A percentile compares a stretch with the other conserved stretches of the same genome.
Conservation (phyloP, 2,329 filamentous ascomycete species). For the Aspergillus pseudoterreus region DNA sequence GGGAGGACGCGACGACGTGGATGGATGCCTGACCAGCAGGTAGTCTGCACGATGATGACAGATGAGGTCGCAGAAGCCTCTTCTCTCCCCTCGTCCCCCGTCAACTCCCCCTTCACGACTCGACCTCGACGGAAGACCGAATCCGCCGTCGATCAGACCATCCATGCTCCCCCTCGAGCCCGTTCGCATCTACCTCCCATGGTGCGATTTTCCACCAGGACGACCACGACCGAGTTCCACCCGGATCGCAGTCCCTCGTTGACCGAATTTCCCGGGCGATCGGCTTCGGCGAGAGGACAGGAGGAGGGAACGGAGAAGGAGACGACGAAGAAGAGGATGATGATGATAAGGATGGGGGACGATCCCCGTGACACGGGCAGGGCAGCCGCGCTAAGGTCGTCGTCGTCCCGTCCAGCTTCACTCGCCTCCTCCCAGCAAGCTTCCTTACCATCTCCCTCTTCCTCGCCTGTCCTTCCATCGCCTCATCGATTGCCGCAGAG, state of each 20-base stretch:
- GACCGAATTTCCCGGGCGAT: constrained; percentile 4
- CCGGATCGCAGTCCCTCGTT: background rate
- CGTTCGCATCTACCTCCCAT: background rate
- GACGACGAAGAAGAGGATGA: background rate
- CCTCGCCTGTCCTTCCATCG: constrained; percentile 34
- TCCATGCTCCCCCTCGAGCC: constrained; percentile 11
- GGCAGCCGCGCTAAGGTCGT: constrained; percentile 22
- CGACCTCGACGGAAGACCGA: constrained; percentile 18
- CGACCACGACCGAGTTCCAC: background rate
- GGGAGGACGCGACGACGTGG: background rate
- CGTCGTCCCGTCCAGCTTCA: constrained; percentile 15
- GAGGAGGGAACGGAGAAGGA: constrained; percentile 1
- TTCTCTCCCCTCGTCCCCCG: constrained; percentile 3
- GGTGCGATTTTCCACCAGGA: background rate
- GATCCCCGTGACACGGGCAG: constrained; percentile 28
- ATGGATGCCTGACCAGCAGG: background rate
- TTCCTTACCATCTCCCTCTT: constrained; percentile 21
- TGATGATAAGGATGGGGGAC: constrained; percentile 14
- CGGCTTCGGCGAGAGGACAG: background rate
- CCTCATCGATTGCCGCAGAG: constrained; percentile 18
- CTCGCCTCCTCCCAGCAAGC: background rate
- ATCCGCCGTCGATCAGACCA: constrained; percentile 14
- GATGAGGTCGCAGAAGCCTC: constrained; percentile 1
- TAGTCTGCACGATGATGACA: background rate
- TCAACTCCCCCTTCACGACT: constrained; percentile 5